Base-by-base conservation (phyloP, 1,284 basidiomycete genomes). In the Rhodotorula sp. region DNA sequence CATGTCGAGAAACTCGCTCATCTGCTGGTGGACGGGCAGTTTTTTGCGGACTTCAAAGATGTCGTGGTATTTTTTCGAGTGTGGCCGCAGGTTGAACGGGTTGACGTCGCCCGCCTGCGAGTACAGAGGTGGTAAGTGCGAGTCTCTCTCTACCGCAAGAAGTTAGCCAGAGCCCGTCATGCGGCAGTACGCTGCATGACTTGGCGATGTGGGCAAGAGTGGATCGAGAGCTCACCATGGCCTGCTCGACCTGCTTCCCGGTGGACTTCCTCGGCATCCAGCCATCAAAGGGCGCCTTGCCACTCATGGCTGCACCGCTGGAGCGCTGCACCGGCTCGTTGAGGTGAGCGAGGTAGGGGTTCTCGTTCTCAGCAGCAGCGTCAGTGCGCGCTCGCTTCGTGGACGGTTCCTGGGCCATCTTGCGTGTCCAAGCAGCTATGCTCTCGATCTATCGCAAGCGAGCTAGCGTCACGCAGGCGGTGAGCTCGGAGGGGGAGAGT, bases 1-100 rank as follows among this genome's bases (percentile, higher is more conserved):
- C 71, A 76, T 76, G 30, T 74, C 63, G 67, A 78, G 76, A 66
- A 78, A 77, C 53, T 74, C 73, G 72, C 89, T 86, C 94, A 98
- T 97, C 83, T 97, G 92, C 15, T 88, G 83, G 78, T 86, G 97
- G 0, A 99, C 95, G 0, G 95, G 95, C 18, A 99, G 83, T 78
- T 91, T 91, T 83, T 89, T 93, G 67, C 96, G 86, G 53, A 86
- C 83, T 76, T 89, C 87, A 17, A 98, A 81, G 68, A 99, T 96
- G 81, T 91, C 92, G 80, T 86, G 88, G 84, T 97, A 99, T 70
- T 89, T 86, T 5, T 85, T 80, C 0, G 91, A 87, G 80, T 89
- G 91, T 0, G 91, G 89, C 63, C 80, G 80, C 73, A 88, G 88
- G 24, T 90, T 95, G 83, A 98, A 99, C 0, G 95, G 91, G 79